Evolutionary conservation across 2,329 filamentous ascomycete genomes (phyloP).

Genomic region (Colletotrichum viniferum): DNA sequence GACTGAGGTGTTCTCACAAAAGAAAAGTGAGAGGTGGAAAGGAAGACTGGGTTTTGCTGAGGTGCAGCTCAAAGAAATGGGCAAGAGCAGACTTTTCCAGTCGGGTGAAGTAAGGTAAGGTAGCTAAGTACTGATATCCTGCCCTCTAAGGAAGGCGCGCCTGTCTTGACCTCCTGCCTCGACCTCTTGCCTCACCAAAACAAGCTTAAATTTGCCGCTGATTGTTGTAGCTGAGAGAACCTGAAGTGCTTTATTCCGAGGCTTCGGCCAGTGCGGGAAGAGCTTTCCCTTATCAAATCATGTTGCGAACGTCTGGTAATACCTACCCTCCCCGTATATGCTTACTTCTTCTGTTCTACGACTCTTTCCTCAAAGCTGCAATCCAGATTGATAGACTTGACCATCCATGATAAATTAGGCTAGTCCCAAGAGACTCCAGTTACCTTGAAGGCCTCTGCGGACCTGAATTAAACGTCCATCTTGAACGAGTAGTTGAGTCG

Average conservation of each 20-base stretch:
- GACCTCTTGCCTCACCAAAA: background rate
- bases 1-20: background rate
- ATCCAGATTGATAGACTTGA: accelerated
- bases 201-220: background rate
- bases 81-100: background rate
- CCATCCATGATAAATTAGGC: accelerated
- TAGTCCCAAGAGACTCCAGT: background rate
- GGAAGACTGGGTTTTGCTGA: background rate
- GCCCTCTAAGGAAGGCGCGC: background rate
- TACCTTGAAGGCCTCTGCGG: background rate
- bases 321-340: accelerated
- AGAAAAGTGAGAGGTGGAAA: background rate
- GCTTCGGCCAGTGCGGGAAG: background rate
- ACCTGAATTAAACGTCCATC: accelerated
- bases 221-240: accelerated
- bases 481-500: background rate
- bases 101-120: background rate
- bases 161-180: background rate
- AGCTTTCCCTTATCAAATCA: background rate
- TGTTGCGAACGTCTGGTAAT: accelerated
- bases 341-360: too few species aligned
- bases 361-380: too few species aligned
- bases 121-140: accelerated
- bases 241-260: background rate
- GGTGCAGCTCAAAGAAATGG: background rate